A percentile compares a stretch with the other conserved stretches of the same genome.
These are phyloP conservation scores for Hymenoscyphus salicellus DNA, from an alignment of 2,329 filamentous ascomycete genomes.

Conservation along the genomic window DNA sequence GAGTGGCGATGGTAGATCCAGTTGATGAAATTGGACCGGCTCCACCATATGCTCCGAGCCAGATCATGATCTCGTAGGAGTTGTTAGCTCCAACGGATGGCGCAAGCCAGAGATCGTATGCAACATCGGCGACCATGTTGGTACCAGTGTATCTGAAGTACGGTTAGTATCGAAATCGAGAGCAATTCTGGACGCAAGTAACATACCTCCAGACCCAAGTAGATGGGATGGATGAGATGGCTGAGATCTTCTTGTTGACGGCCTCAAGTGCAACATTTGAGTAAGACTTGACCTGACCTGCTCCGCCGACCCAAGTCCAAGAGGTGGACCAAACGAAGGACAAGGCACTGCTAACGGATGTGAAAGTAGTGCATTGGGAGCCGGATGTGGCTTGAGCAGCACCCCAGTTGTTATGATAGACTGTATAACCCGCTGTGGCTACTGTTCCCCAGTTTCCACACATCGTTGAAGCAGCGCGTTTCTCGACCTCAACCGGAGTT, in stretches of 20 bases:
- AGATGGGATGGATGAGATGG: slow-evolving; percentile 38
- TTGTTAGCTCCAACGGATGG: slow-evolving; percentile 38
- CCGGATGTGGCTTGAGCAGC: slow-evolving; percentile 36
- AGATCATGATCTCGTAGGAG: slow-evolving; percentile 66
- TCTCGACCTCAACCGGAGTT: slow-evolving; percentile 32
- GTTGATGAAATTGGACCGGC: slow-evolving; percentile 54
- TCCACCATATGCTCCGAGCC: slow-evolving; percentile 54
- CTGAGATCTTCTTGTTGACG: slow-evolving; percentile 39
- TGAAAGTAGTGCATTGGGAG: slow-evolving; percentile 42
- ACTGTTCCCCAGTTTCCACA: slow-evolving; percentile 30
- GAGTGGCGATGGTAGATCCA: slow-evolving; percentile 52
- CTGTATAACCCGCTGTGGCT: slow-evolving; percentile 36
- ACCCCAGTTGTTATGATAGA: slow-evolving; percentile 39
- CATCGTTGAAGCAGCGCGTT: slow-evolving; percentile 34
- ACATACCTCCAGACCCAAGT: slow-evolving; percentile 42
- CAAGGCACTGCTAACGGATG: slow-evolving; percentile 23
- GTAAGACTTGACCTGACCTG: slow-evolving; percentile 42
- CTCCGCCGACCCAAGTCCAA: slow-evolving; percentile 41
- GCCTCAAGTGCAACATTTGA: slow-evolving; percentile 40
- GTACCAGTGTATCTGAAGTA: slow-evolving; percentile 44
- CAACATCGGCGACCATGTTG: slow-evolving; percentile 53
- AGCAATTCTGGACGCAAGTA: neutral
- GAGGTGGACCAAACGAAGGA: slow-evolving; percentile 37
- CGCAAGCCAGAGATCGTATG: slow-evolving; percentile 60
- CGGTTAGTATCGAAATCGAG: too few species aligned